Base-by-base conservation (phyloP, 2,329 filamentous ascomycete genomes). In the Aureobasidium pullulans region DNA sequence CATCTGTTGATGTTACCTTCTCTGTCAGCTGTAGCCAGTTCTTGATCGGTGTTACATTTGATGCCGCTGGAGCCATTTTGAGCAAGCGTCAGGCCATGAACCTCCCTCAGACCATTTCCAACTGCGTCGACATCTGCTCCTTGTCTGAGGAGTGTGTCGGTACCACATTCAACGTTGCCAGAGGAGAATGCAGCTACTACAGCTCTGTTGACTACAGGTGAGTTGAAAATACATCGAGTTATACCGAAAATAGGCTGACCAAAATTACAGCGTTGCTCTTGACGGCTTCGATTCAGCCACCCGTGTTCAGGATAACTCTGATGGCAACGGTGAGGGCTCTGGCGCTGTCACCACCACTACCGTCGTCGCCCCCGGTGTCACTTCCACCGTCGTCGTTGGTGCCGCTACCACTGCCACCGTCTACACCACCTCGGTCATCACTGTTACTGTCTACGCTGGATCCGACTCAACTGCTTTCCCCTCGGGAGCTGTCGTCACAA, bases 321-420 rank as follows among this genome's bases (percentile, higher is more conserved):
- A 31, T 4, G 46, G n/a, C 8, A 44, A 44, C 4, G 36, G 11
- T n/a, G 15, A 40, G 10, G 37, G 37, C 10, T 40, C 37, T 5
- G n/a, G 16, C 13, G 57, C 19, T 7, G 39, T 36, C 4, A 11
- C 47, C 6, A 43, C 19, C 52, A 50, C 57, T 13, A 54, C 56
- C 8, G 32, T 23, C 43, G 67, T 60, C 40, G 61, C 50, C 66
- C 68, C 63, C 4, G 3, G 4, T 2, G 3, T 13, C 1, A 23
- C n/a, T 2, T 34, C 39, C 57, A 50, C 23, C 28, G 4, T 43
- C 42, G 23, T 43, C 6, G 31, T 3, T n/a, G 49, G 16, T 3
- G 7, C 49, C 4, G 16, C 49, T 13, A 8, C 9, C 0, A 49
- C 52, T 8, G 42, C 59, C 8, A 40, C 34, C 0, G 28, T 48